Percentiles rank a stretch among this genome's conserved stretches.
phyloP scores from a whole-genome alignment of 2,329 filamentous ascomycete genomes.

The Teratosphaeria zuluensis region DNA sequence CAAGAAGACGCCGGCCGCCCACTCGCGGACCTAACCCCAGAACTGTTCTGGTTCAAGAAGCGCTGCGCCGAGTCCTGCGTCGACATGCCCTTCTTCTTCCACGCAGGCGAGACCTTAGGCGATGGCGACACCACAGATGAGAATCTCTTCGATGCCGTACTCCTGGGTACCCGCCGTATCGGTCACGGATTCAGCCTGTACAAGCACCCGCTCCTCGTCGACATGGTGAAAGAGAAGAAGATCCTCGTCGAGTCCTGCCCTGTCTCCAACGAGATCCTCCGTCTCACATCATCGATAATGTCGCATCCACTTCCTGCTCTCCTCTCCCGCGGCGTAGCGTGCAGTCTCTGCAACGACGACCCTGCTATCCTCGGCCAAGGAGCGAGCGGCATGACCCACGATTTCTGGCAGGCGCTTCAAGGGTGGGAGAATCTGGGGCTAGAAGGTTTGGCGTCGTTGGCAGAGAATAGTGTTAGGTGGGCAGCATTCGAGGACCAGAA shows the following conservation, averaged over 20 bases:
- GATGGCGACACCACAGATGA: constrained; percentile 66
- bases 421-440: constrained; percentile 87
- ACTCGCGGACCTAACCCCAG: constrained; percentile 65
- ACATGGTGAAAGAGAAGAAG: constrained; percentile 78
- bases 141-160: constrained; percentile 81
- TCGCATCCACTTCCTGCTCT: constrained; percentile 75
- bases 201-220: constrained; percentile 82
- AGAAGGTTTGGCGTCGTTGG: constrained; percentile 73
- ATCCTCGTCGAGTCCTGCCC: constrained; percentile 87
- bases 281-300: constrained; percentile 66
- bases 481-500: constrained; percentile 75
- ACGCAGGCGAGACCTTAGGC: constrained; percentile 80
- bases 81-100: constrained; percentile 89
- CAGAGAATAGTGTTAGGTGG: constrained; percentile 89
- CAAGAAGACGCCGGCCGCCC: constrained; percentile 74
- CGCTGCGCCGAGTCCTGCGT: constrained; percentile 68
- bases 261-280: constrained; percentile 79
- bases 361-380: constrained; percentile 81
- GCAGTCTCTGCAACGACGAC: constrained; percentile 82
- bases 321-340: constrained; percentile 72
- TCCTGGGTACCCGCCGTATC: constrained; percentile 79
- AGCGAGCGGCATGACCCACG: constrained; percentile 72
- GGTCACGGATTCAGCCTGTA: constrained; percentile 82
- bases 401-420: constrained; percentile 89
- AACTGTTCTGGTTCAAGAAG: constrained; percentile 90